These are phyloP conservation scores for Boeremia lycopersici DNA, from an alignment of 2,329 filamentous ascomycete genomes.

Conservation along the genomic window DNA sequence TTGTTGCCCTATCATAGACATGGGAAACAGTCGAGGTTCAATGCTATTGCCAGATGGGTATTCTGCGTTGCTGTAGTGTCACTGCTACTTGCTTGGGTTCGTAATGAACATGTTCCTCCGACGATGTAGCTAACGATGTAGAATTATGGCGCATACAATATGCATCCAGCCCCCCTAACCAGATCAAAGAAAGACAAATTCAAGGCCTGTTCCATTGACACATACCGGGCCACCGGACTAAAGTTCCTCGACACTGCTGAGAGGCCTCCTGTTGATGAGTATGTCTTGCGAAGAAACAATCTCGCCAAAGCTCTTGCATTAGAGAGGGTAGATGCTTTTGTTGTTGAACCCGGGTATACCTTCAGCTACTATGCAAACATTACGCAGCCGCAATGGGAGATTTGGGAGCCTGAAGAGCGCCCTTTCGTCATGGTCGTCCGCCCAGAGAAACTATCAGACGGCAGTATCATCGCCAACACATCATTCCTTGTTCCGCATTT, in stretches of 20 bases:
- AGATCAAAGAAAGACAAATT: conserved; percentile 31
- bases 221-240: conserved; percentile 54
- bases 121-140: not conserved
- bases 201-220: conserved; percentile 60
- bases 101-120: not conserved
- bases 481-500: conserved; percentile 66
- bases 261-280: conserved; percentile 59
- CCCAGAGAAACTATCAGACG: conserved; percentile 51
- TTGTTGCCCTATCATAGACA: not conserved
- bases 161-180: not conserved
- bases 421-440: conserved; percentile 68
- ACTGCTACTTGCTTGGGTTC: conserved; percentile 9
- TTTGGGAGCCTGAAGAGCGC: conserved; percentile 68
- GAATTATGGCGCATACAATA: conserved; percentile 3
- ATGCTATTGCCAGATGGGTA: not conserved
- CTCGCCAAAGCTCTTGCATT: conserved; percentile 61
- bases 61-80: conserved; percentile 7
- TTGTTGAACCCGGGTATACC: conserved; percentile 68
- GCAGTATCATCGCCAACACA: conserved; percentile 58
- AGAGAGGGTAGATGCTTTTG: conserved; percentile 62
- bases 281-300: conserved; percentile 61
- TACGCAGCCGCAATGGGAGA: conserved; percentile 66
- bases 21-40: not conserved
- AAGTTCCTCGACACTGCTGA: conserved; percentile 58
- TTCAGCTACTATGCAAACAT: conserved; percentile 70